Conservation (phyloP, 225 moss, liverwort and hornwort genomes). For the Lunularia cruciata region DNA sequence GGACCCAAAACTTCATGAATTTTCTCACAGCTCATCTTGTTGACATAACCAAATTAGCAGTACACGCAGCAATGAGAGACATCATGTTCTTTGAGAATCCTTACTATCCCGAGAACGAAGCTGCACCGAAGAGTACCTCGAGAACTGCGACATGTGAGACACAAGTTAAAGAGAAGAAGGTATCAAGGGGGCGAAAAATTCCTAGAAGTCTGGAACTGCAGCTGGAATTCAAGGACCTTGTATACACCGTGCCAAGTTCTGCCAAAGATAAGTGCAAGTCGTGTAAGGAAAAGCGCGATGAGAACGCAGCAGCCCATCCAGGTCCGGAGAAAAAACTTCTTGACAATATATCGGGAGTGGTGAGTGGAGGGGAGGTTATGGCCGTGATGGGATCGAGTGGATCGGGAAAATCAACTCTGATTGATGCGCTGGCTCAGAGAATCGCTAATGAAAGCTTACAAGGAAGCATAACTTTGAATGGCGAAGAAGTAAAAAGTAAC, state of each 20-base stretch:
- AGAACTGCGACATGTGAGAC: too few relatives aligned
- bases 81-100: too few relatives aligned
- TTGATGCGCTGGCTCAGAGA: conserved; percentile 86
- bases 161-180: background rate
- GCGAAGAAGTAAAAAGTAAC: conserved; percentile 59
- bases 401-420: conserved; percentile 83
- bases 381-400: conserved; percentile 93
- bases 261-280: conserved; percentile 22
- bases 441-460: conserved; percentile 51
- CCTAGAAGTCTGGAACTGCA: conserved; percentile 34
- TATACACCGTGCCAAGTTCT: conserved; percentile 55
- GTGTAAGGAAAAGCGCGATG: background rate
- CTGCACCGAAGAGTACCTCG: background rate
- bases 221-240: conserved; percentile 69
- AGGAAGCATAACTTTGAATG: conserved; percentile 77
- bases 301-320: conserved; percentile 11
- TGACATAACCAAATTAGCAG: background rate
- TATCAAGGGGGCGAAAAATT: conserved; percentile 1
- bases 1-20: too few relatives aligned
- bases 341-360: conserved; percentile 72
- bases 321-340: conserved; percentile 38
- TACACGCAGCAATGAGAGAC: background rate
- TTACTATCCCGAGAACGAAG: background rate
- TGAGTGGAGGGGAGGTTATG: conserved; percentile 74
- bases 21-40: background rate